These are phyloP conservation scores for Ganoderma resinaceum DNA, from an alignment of 1,284 basidiomycete species.

Conservation along the genomic window DNA sequence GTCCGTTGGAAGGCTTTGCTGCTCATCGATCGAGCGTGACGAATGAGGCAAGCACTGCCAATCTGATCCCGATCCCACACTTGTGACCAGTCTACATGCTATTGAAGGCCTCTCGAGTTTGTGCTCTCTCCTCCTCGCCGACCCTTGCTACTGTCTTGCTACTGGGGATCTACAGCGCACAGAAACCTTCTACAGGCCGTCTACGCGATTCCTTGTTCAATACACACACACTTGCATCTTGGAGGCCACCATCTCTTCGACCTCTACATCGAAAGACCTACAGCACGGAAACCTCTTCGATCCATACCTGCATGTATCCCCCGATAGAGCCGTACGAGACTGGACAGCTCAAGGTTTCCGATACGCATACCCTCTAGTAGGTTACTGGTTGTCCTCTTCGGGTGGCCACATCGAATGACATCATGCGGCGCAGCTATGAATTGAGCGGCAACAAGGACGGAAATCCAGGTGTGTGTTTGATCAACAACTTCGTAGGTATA, in stretches of 20 bases:
- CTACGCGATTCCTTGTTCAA: neutral
- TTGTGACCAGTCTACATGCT: neutral
- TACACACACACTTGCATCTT: neutral
- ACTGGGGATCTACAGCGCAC: neutral
- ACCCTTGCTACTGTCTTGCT: neutral
- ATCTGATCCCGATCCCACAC: neutral
- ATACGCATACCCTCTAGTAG: constrained; percentile 82
- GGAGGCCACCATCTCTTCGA: neutral
- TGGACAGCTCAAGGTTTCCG: constrained; percentile 75
- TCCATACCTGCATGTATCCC: constrained; percentile 35
- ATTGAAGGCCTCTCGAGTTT: neutral
- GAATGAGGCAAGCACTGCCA: constrained; percentile 2
- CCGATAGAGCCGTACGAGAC: constrained; percentile 64
- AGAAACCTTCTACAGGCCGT: neutral
- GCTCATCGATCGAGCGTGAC: neutral
- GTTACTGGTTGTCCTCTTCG: constrained; percentile 34
- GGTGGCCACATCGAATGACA: neutral
- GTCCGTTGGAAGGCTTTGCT: neutral
- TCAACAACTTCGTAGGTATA: neutral
- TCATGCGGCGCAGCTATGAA: constrained; percentile 68
- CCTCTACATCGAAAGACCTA: neutral
- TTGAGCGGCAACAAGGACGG: constrained; percentile 81
- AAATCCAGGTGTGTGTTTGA: constrained; percentile 62
- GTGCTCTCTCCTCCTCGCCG: neutral
- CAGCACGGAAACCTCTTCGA: neutral